Evolutionary conservation across 495 filamentous ascomycete genomes (phyloP).

Genomic region (Aspergillus wentii): DNA sequence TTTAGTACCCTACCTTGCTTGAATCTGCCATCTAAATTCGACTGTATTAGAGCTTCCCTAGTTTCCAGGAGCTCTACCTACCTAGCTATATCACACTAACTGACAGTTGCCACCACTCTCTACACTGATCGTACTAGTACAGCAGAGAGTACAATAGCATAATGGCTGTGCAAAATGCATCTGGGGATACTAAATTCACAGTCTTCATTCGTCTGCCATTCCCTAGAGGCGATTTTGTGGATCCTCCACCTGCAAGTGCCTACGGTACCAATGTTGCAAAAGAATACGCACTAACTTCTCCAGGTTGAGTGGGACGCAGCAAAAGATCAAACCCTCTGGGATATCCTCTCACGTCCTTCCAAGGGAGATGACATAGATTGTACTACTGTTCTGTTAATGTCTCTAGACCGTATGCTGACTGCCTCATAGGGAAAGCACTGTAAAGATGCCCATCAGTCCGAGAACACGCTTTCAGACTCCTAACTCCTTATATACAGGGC

Average conservation of each 20-base stretch:
- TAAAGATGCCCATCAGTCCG: constrained; percentile 36
- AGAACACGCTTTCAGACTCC: neutral
- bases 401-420: constrained; percentile 24
- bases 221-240: constrained; percentile 78
- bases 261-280: neutral
- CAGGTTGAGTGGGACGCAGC: constrained; percentile 68
- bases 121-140: too few species aligned
- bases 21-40: too few species aligned
- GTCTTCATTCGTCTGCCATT: constrained; percentile 88
- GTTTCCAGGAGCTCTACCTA: too few species aligned
- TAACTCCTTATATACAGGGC: constrained; percentile 38
- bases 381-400: constrained; percentile 33
- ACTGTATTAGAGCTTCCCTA: too few species aligned
- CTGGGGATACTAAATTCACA: constrained; percentile 50
- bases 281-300: constrained; percentile 9
- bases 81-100: too few species aligned
- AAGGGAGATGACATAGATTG: constrained; percentile 79
- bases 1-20: too few species aligned
- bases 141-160: too few species aligned
- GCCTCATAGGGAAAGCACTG: constrained; percentile 70
- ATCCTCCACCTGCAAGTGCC: constrained; percentile 72
- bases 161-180: constrained; percentile 13
- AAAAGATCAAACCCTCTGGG: constrained; percentile 90
- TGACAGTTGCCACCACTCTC: too few species aligned
- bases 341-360: constrained; percentile 68